These are phyloP conservation scores for Sherardia arvensis DNA, from an alignment of 257 asterid genomes.

Conservation along the genomic window DNA sequence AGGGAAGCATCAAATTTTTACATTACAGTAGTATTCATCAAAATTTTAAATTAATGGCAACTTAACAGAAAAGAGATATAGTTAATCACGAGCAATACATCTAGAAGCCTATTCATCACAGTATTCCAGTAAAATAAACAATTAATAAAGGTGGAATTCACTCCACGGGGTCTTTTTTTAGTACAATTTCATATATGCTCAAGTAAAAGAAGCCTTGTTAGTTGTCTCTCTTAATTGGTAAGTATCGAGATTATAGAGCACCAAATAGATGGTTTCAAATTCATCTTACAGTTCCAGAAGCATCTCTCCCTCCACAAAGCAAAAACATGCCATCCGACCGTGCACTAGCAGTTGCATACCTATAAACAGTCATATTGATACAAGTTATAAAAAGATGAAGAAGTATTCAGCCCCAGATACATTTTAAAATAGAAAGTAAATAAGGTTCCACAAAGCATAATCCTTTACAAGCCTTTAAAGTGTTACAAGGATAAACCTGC, in stretches of 20 bases:
- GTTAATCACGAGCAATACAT: neutral
- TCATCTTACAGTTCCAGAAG: conserved; percentile 74
- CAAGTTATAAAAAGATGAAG: neutral
- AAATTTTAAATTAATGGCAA: neutral
- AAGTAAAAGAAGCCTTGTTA: neutral
- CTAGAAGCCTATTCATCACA: neutral
- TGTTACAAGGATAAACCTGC: neutral
- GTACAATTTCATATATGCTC: neutral
- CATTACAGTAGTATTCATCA: neutral
- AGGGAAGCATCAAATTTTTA: neutral
- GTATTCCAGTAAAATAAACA: neutral
- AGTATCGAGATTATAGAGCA: neutral
- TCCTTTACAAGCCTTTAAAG: neutral
- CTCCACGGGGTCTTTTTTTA: neutral
- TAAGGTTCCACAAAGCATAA: neutral
- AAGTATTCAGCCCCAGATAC: neutral
- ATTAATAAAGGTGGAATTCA: neutral
- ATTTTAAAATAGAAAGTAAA: neutral
- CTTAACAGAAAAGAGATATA: neutral
- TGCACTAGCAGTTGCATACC: conserved; percentile 99
- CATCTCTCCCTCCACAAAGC: conserved; percentile 98
- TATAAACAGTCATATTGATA: conserved; percentile 18
- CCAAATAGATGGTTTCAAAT: conserved; percentile 19
- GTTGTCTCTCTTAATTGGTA: neutral
- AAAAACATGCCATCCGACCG: conserved; percentile 99